Base-by-base conservation (phyloP, 2,329 filamentous ascomycete genomes). In the Pestalotiopsis sp. region DNA sequence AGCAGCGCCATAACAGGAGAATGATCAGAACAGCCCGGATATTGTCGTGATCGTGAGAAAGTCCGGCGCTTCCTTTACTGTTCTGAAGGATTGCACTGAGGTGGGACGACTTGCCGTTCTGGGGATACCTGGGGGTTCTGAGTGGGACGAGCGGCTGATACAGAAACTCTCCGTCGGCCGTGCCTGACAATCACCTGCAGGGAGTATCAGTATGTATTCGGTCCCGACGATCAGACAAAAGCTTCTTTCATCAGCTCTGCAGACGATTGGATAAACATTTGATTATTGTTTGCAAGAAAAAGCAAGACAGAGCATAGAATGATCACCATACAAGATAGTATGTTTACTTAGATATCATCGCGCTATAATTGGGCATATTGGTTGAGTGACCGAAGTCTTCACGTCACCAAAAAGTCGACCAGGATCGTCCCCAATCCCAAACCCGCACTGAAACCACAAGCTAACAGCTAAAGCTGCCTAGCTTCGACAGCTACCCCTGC, bases 1-100 rank as follows among this genome's bases (percentile, higher is more conserved):
- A 76, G 61, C 56, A 76, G 59, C 41, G 66, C 68, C 72, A 76
- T 75, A n/a, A 9, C 41, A 11, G n/a, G n/a, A 14, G 13, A 17
- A 13, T 23, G n/a, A 49, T 12, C 12, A 39, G 41, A 23, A 27
- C 3, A 59, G n/a, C 57, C 57, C 45, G 57, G 57, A 60, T 27
- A 23, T 60, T 60, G 23, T 27, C 23, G 25, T 60, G 57, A 13
- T 36, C 9, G 25, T 27, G 31, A 60, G 13, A 36, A 36, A 52
- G 45, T 52, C 45, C 45, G 45, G 45, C 2, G 3, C 17, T 52
- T 17, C 6, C 17, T 49, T 7, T 49, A 49, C 31, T 36, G 31
- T 9, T 6, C 31, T 25, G 14, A 59, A 23, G 13, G 56, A 17
- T 31, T n/a, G 56, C 20, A 17, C 25, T 60, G 57, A 60, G 27